A percentile compares a stretch with the other conserved stretches of the same genome.
Conservation (phyloP, 306 rosid genomes). For the Ziziphus jujuba region DNA sequence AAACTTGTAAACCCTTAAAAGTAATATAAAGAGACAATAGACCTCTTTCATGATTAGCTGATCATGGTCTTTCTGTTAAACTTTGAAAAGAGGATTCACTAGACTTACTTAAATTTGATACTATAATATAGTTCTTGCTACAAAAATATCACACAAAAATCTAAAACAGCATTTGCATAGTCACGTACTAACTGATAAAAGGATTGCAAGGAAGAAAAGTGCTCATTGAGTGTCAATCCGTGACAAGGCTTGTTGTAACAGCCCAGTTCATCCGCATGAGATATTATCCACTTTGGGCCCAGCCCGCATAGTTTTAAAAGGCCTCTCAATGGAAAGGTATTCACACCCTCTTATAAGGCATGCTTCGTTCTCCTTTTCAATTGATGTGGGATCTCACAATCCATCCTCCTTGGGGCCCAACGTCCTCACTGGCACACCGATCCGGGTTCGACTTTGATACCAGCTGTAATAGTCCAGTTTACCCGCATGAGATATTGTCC, state of each 20-base stretch:
- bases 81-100: neutral
- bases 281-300: too few relatives aligned
- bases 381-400: too few relatives aligned
- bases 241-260: constrained; percentile 90
- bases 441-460: too few relatives aligned
- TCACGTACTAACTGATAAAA: constrained; percentile 89
- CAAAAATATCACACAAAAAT: neutral
- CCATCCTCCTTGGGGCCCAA: too few relatives aligned
- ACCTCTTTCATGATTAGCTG: neutral
- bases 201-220: constrained; percentile 92
- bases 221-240: constrained; percentile 93
- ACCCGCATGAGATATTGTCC: too few relatives aligned
- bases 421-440: too few relatives aligned
- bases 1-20: neutral
- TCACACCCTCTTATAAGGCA: too few relatives aligned
- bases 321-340: too few relatives aligned
- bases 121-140: neutral
- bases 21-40: neutral
- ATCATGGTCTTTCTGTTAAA: neutral
- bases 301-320: too few relatives aligned
- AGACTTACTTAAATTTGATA: neutral
- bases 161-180: constrained; percentile 4
- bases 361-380: too few relatives aligned
- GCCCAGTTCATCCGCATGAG: too few relatives aligned
- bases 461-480: too few relatives aligned